Evolutionary conservation across 176 grass and related monocot genomes (phyloP).

Genomic region (Typha latifolia): DNA sequence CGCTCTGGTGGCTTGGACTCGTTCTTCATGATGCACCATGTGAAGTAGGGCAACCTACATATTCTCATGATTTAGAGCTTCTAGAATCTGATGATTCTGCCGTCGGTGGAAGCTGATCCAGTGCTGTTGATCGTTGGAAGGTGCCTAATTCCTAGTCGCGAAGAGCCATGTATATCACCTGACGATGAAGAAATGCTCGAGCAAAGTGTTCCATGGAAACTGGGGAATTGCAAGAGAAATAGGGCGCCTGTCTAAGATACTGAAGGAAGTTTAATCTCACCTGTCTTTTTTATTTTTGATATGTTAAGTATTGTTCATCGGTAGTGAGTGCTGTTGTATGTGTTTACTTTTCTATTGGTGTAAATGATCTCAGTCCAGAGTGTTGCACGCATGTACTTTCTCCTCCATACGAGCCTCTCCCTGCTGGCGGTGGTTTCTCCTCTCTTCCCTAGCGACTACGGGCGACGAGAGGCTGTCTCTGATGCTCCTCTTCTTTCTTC

Average conservation of each 20-base stretch:
- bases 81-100: background rate
- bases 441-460: too few species aligned
- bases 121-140: background rate
- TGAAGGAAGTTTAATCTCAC: background rate
- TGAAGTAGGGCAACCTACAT: conserved; percentile 27
- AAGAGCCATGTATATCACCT: background rate
- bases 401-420: too few species aligned
- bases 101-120: background rate
- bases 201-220: background rate
- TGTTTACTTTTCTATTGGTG: background rate
- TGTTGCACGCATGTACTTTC: background rate
- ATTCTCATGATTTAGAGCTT: background rate
- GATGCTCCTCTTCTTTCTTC: too few species aligned
- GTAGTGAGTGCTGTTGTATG: background rate
- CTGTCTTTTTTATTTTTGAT: background rate
- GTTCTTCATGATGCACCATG: conserved; percentile 14
- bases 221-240: too few species aligned
- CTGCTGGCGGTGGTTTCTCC: too few species aligned
- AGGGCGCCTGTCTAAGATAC: background rate
- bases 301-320: background rate
- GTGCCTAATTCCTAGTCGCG: background rate
- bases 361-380: conserved; percentile 5
- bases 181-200: background rate
- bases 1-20: conserved; percentile 12
- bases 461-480: too few species aligned